Percentiles rank a stretch among this genome's conserved stretches.
Conservation (phyloP, 2,329 filamentous ascomycete species). For the Penicillium palitans region DNA sequence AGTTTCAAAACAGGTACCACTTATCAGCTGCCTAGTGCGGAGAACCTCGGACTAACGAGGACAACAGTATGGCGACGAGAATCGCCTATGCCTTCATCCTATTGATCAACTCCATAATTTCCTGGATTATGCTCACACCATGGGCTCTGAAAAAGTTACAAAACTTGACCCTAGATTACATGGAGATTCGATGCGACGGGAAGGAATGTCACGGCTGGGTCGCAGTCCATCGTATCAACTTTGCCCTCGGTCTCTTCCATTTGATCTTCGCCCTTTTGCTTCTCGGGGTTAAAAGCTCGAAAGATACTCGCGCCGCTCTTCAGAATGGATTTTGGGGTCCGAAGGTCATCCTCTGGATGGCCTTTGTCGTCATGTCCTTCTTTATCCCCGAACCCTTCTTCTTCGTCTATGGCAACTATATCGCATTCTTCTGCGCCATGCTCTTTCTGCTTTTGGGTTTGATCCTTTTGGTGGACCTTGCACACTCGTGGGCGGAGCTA, state of each 20-base stretch:
- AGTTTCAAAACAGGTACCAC: conserved; percentile 86
- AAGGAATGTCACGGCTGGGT: conserved; percentile 94
- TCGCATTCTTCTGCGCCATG: conserved; percentile 84
- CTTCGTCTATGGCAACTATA: conserved; percentile 92
- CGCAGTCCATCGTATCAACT: conserved; percentile 96
- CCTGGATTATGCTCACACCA: conserved; percentile 98
- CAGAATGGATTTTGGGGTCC: conserved; percentile 99
- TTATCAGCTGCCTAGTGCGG: conserved; percentile 9
- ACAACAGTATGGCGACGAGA: conserved; percentile 81
- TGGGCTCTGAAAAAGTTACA: conserved; percentile 98
- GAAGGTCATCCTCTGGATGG: conserved; percentile 87
- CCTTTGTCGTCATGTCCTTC: conserved; percentile 85
- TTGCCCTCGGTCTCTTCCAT: conserved; percentile 92
- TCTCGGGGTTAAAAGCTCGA: conserved; percentile 82
- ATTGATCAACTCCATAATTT: conserved; percentile 91
- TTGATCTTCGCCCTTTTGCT: conserved; percentile 80
- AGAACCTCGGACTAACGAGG: conserved; percentile 25
- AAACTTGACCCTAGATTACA: conserved; percentile 88
- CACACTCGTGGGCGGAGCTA: conserved; percentile 95
- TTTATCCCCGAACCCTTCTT: conserved; percentile 95
- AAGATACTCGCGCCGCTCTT: conserved; percentile 79
- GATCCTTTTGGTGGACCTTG: conserved; percentile 88
- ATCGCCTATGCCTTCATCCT: conserved; percentile 95
- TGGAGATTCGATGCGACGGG: conserved; percentile 88
- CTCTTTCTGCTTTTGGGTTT: conserved; percentile 91